A percentile compares a stretch with the other conserved stretches of the same genome.
Evolutionary conservation across 2,329 filamentous ascomycete genomes (phyloP).

Genomic region (Xylaria sp.): DNA sequence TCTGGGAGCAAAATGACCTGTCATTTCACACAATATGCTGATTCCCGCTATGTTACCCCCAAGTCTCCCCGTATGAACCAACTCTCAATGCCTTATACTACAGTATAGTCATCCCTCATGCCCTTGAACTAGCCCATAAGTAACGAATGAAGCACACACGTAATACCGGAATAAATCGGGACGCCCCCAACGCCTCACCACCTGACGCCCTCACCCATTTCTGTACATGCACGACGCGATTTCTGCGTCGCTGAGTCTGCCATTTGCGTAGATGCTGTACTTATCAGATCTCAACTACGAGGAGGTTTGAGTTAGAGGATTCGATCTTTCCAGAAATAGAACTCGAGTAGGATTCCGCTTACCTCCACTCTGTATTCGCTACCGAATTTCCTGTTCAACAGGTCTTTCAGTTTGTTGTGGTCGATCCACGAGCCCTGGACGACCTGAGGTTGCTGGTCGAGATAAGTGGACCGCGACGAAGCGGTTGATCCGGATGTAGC

Average conservation of each 20-base stretch:
- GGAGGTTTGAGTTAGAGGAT: neutral
- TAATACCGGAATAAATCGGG: neutral
- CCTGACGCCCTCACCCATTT: neutral
- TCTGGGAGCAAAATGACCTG: neutral
- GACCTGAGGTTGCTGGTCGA: neutral
- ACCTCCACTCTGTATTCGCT: neutral
- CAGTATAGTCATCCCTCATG: neutral
- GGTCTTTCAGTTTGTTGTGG: neutral
- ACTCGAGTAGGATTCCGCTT: neutral
- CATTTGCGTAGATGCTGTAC: neutral
- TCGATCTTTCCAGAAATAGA: neutral
- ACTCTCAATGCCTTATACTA: neutral
- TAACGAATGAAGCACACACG: neutral
- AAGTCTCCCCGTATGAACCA: neutral
- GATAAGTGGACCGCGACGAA: conserved; percentile 1
- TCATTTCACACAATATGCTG: neutral
- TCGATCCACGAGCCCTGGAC: neutral
- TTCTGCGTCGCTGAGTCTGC: neutral
- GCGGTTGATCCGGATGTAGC: neutral
- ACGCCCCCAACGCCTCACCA: neutral
- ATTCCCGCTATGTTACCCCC: neutral
- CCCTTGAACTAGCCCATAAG: neutral
- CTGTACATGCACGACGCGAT: neutral
- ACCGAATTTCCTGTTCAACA: neutral
- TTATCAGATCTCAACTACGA: neutral